Base-by-base conservation (phyloP, 805 yeast genomes). In the Ogataea minuta region DNA sequence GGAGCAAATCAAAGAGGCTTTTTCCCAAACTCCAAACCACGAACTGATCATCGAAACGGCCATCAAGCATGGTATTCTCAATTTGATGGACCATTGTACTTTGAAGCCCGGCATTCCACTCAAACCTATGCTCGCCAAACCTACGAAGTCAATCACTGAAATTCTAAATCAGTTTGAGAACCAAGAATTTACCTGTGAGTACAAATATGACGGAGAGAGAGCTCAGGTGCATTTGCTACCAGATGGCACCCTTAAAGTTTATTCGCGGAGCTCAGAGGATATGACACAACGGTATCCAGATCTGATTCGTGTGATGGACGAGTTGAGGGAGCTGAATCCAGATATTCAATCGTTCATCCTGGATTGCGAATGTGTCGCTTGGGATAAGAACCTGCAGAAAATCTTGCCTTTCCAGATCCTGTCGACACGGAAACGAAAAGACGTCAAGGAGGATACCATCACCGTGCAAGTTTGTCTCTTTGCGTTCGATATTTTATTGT, bases 91-190 rank as follows among this genome's bases (percentile, higher is more conserved):
- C 8, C 76, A 81, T 48, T 81, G 95, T 52, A 79, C 78, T 27
- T 66, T 93, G 45, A 79, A 82, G 8, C 96, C 99, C 0, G 98
- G 98, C 2, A 80, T 93, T 4, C 99, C 99, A 0, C 70, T 93
- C 52, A 91, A 90, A 58, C 99, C 99, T 1, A 93, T 93, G 99
- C 76, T 93, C 54, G 99, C 99, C 6, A 93, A 91, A 58, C 99
- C 99, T 2, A 91, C 98, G 0, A 91, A 93, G 57, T 77, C 96
- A 2, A 81, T 93, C 24, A 76, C 84, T n/a, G 99, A 93, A 58
- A 86, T 93, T 1, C 70, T 93, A 45, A 96, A 93, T 59, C 70
- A 95, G 41, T 90, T 93, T 59, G 84, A 84, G 48, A 88, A 81
- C 31, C 83, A 81, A 50, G 77, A 77, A 42, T 93, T 93, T 57